Evolutionary conservation across 495 filamentous ascomycete genomes (phyloP).

Genomic region (Hyaloscypha variabilis): DNA sequence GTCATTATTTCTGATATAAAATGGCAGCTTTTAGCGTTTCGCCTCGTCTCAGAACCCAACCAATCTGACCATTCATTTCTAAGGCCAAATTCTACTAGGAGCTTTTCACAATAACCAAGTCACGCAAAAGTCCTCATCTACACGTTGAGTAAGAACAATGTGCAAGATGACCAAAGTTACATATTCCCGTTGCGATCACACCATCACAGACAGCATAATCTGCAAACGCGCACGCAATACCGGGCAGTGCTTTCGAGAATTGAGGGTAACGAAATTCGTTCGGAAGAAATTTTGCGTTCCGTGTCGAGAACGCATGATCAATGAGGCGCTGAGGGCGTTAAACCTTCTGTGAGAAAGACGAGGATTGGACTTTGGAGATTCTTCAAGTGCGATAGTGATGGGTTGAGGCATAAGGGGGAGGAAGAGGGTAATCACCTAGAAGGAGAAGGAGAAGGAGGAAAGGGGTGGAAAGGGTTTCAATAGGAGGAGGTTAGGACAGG

Average conservation of each 20-base stretch:
- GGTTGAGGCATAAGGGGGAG: neutral
- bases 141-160: neutral
- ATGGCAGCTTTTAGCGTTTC: conserved; percentile 3
- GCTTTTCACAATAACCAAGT: neutral
- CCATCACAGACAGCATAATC: neutral
- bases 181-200: conserved; percentile 7
- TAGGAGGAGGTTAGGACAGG: too few species aligned
- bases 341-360: conserved; percentile 1
- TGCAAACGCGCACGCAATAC: conserved; percentile 8
- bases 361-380: neutral
- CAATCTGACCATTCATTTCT: neutral
- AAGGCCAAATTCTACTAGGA: neutral
- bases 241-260: conserved; percentile 4
- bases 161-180: conserved; percentile 1
- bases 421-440: neutral
- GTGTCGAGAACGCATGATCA: conserved; percentile 4
- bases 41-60: neutral
- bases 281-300: neutral
- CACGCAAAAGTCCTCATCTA: neutral
- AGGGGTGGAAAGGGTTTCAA: conserved; percentile 6
- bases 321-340: conserved; percentile 4
- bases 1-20: neutral
- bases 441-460: neutral
- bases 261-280: neutral
- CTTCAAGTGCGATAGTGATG: neutral